Percentiles rank a stretch among this genome's conserved stretches.
Conservation (phyloP, 2,329 filamentous ascomycete species). For the Leptographium radiaticola region DNA sequence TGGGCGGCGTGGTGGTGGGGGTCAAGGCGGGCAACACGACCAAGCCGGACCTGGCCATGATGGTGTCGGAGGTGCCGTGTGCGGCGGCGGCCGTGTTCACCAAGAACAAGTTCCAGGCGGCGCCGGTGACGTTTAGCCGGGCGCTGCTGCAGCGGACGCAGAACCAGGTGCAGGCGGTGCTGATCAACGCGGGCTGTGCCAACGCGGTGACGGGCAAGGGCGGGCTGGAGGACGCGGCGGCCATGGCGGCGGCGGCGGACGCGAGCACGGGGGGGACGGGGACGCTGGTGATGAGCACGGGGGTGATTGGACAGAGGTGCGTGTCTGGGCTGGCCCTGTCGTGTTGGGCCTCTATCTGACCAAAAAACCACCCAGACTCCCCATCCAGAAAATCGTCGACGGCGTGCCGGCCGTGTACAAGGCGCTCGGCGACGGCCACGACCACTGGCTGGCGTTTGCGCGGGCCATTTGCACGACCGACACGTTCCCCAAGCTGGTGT, state of each 20-base stretch:
- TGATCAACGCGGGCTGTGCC: slow-evolving; percentile 92
- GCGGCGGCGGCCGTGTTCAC: slow-evolving; percentile 89
- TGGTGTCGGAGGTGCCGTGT: slow-evolving; percentile 77
- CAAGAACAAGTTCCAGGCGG: slow-evolving; percentile 95
- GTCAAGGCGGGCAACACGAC: slow-evolving; percentile 88
- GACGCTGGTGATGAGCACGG: slow-evolving; percentile 97
- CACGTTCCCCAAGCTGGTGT: slow-evolving; percentile 93
- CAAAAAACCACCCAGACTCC: slow-evolving; percentile 44
- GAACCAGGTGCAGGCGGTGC: slow-evolving; percentile 52
- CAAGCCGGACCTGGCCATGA: slow-evolving; percentile 79
- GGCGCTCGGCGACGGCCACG: slow-evolving; percentile 60
- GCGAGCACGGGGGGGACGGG: slow-evolving; percentile 33
- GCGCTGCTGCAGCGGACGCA: slow-evolving; percentile 53
- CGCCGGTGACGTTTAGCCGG: slow-evolving; percentile 77
- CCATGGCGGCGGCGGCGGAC: slow-evolving; percentile 73
- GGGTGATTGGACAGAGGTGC: slow-evolving; percentile 90
- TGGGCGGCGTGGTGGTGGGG: slow-evolving; percentile 78
- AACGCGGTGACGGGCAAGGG: slow-evolving; percentile 92
- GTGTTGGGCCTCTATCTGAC: slow-evolving; percentile 1
- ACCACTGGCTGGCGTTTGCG: slow-evolving; percentile 76
- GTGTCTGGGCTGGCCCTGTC: slow-evolving; percentile 18
- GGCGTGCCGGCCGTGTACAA: slow-evolving; percentile 67
- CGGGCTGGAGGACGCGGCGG: slow-evolving; percentile 74
- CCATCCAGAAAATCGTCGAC: slow-evolving; percentile 77
- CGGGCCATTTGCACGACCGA: slow-evolving; percentile 96